Conservation (phyloP, 2,329 filamentous ascomycete species). For the Fusarium pseudograminearum region DNA sequence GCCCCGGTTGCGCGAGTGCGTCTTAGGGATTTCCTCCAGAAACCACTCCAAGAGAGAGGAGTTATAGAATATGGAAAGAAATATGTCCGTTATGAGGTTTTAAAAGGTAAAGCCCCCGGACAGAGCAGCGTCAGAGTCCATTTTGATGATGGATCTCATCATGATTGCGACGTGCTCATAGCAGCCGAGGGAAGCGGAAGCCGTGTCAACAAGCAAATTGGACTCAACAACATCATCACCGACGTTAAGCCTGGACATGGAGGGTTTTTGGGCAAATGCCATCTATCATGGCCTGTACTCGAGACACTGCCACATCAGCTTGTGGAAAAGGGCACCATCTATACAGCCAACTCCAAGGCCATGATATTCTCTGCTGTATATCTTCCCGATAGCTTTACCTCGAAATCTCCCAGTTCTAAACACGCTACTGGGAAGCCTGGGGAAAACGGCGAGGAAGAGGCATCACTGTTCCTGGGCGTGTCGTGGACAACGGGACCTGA, state of each 20-base stretch:
- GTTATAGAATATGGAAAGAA: background rate
- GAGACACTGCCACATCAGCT: background rate
- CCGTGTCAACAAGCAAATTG: background rate
- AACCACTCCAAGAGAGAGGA: fast-evolving
- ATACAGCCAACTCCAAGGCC: background rate
- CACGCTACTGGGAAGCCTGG: fast-evolving
- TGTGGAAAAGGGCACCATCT: background rate
- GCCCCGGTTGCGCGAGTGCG: background rate
- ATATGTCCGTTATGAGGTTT: background rate
- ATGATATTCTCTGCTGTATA: background rate
- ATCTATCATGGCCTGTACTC: background rate
- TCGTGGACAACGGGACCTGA: background rate
- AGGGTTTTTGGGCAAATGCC: background rate
- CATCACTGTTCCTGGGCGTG: background rate
- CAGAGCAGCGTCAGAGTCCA: background rate
- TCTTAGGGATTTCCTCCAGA: background rate
- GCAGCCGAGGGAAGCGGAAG: background rate
- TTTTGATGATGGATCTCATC: background rate
- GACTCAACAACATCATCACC: background rate
- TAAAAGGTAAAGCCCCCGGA: fast-evolving
- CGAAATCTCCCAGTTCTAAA: fast-evolving
- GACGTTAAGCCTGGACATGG: background rate
- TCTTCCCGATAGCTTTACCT: background rate
- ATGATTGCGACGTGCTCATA: background rate
- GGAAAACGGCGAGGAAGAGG: background rate